Evolutionary conservation across 495 filamentous ascomycete species (phyloP), one percentile per base, ranked within the genome.

Genomic region (Cairneyella variabilis): DNA sequence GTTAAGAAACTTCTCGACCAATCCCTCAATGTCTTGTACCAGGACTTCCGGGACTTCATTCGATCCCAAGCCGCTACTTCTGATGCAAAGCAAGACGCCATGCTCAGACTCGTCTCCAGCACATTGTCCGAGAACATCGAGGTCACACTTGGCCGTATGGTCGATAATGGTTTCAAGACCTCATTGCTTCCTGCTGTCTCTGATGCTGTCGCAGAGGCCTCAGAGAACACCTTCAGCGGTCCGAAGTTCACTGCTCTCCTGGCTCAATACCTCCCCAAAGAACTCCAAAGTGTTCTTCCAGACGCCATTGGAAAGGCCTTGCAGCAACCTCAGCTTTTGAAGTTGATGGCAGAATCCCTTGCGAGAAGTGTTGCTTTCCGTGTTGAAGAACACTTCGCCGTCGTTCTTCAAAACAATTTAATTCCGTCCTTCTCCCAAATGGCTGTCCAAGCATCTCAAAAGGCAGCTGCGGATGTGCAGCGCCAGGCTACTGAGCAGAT

Each of bases 81-180:
- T 6, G 70, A 72, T 30, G 78, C 83, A n/a, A 84, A 83, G 55
- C 86, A 89, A 56, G 85, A 91, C 49, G 83, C 86, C 52, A 74
- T 99, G 27, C 77, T 99, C 46, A 86, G 89, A 18, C 76, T 96
- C 38, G 88, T 99, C 8, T 93, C 90, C 1, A 83, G 79, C 46
- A 92, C 93, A 11, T 75, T 99, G 17, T 87, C 89, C 17, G 85
- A 93, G 40, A 97, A 97, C 56, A 88, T 95, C 25, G 90, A 97
- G 72, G 37, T 83, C 80, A 64, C 88, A 92, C 56, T 75, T 85
- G 59, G 69, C 76, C 30, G 74, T 72, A 16, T 85, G 90, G 40
- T 66, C 87, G 39, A 83, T 86, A 2, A 60, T 60, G 45, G 52
- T 11, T 63, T 85, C 4, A 66, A 74, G 22, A 61, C 65, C 32